Evolutionary conservation across 208 protist genomes (phyloP).

Genomic region (Zelonia costaricensis): DNA sequence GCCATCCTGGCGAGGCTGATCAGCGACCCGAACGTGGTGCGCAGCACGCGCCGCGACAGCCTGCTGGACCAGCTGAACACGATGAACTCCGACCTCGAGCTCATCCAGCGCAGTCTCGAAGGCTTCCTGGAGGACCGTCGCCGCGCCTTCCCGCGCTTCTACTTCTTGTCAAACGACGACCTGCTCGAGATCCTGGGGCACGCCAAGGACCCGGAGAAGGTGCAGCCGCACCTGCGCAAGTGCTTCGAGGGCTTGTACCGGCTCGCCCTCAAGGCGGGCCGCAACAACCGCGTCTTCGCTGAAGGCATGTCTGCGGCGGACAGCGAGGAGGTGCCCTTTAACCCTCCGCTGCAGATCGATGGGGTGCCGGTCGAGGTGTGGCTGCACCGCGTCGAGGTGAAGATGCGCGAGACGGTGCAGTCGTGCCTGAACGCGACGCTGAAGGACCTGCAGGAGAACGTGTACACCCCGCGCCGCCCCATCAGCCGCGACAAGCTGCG

Average conservation of each 20-base stretch:
- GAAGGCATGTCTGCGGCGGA: conserved; percentile 90
- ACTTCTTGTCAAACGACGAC: conserved; percentile 98
- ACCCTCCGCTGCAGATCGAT: conserved; percentile 81
- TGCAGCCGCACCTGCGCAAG: conserved; percentile 97
- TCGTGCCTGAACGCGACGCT: conserved; percentile 81
- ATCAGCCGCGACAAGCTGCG: conserved; percentile 82
- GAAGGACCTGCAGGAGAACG: conserved; percentile 77
- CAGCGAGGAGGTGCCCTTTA: conserved; percentile 95
- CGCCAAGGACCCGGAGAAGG: conserved; percentile 95
- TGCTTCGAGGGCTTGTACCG: conserved; percentile 96
- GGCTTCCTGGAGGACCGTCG: conserved; percentile 97
- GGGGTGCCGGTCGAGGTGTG: conserved; percentile 94
- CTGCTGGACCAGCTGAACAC: conserved; percentile 92
- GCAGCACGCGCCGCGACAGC: conserved; percentile 88
- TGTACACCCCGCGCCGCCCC: conserved; percentile 74
- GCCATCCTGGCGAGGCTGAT: conserved; percentile 87
- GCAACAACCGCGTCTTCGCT: conserved; percentile 68
- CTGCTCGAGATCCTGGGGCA: conserved; percentile 98
- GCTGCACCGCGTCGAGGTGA: conserved; percentile 90
- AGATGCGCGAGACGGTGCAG: conserved; percentile 93
- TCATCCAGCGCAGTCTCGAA: conserved; percentile 97
- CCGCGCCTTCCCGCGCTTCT: conserved; percentile 97
- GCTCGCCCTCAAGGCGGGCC: conserved; percentile 82
- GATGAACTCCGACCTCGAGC: conserved; percentile 95
- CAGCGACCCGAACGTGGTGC: conserved; percentile 88